Evolutionary conservation across 306 rosid genomes (phyloP).

Genomic region (Herpetospermum pedunculosum): DNA sequence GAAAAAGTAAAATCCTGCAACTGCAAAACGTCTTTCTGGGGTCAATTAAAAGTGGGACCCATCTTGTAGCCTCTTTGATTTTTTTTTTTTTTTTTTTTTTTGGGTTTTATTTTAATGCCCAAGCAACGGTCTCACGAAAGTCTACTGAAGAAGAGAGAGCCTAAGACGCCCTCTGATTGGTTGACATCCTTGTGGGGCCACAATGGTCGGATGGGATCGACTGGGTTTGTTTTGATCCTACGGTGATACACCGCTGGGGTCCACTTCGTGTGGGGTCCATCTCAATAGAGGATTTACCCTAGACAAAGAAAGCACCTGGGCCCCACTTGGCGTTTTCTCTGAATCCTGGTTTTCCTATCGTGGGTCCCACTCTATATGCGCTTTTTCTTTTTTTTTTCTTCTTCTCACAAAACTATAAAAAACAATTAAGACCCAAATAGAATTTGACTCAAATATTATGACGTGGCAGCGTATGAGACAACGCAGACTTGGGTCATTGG

Average conservation of each 20-base stretch:
- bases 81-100: conserved; percentile 6
- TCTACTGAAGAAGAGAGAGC: conserved; percentile 9
- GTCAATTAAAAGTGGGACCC: background rate
- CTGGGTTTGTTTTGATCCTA: background rate
- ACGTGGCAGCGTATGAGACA: background rate
- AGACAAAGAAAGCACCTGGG: conserved; percentile 6
- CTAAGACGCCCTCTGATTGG: conserved; percentile 8
- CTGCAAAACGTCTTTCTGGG: conserved; percentile 5
- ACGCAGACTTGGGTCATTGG: background rate
- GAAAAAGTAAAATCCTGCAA: background rate
- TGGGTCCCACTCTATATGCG: background rate
- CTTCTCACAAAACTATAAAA: background rate
- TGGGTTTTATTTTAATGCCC: conserved; percentile 27
- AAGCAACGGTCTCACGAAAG: conserved; percentile 14
- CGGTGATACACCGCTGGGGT: background rate
- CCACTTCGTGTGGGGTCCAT: background rate
- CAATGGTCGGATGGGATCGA: background rate
- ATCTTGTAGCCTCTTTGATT: background rate
- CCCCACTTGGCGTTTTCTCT: background rate
- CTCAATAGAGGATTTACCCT: background rate
- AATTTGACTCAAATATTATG: background rate
- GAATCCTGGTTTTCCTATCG: background rate
- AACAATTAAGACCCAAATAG: background rate
- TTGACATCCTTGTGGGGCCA: conserved; percentile 28
- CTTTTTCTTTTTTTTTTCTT: background rate